Percentiles rank a stretch among this genome's conserved stretches.
phyloP scores from a whole-genome alignment of 2,329 filamentous ascomycete genomes.

The Dactylellina cionopaga region DNA sequence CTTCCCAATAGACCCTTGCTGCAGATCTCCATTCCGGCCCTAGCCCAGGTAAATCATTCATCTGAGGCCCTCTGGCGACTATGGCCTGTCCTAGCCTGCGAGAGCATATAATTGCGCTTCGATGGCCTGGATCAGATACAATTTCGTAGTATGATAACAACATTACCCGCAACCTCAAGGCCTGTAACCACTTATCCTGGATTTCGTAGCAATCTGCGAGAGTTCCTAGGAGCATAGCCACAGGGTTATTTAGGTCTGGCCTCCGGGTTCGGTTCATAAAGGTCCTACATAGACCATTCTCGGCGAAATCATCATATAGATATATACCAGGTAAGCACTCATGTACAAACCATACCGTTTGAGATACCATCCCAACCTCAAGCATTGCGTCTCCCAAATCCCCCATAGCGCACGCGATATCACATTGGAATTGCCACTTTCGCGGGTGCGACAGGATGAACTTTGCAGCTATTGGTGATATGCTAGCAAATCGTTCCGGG shows the following conservation, averaged over 20 bases:
- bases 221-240: background rate
- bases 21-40: background rate
- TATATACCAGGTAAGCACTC: background rate
- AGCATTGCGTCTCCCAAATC: constrained; percentile 31
- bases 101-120: constrained; percentile 6
- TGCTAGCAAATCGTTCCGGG: background rate
- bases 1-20: constrained; percentile 4
- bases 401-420: constrained; percentile 5
- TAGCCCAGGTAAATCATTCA: background rate
- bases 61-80: background rate
- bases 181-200: background rate
- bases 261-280: too few species aligned
- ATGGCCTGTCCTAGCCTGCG: background rate
- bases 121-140: constrained; percentile 5
- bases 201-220: constrained; percentile 7
- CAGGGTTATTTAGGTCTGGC: background rate
- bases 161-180: background rate
- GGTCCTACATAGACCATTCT: too few species aligned
- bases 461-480: constrained; percentile 1
- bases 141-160: background rate
- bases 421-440: background rate
- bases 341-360: background rate
- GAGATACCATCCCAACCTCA: constrained; percentile 15
- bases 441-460: constrained; percentile 6
- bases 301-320: too few species aligned